Conservation (phyloP, 257 asterid species). For the Linaria vulgaris region DNA sequence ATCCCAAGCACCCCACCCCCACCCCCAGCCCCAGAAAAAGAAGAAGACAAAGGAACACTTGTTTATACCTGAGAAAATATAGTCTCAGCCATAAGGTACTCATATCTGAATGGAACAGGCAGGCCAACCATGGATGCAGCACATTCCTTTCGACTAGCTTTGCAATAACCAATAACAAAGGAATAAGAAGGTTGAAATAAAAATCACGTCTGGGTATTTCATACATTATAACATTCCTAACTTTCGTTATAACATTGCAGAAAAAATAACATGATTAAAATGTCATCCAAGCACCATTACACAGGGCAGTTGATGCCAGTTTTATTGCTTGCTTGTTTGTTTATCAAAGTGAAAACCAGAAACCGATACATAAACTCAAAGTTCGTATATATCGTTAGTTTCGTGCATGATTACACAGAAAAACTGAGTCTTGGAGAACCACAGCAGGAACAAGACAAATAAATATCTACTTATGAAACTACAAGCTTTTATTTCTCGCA, state of each 20-base stretch:
- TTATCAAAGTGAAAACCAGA: slow-evolving; percentile 17
- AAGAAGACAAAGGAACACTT: slow-evolving; percentile 1
- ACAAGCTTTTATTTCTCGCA: not conserved
- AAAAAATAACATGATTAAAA: not conserved
- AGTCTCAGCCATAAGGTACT: slow-evolving; percentile 98
- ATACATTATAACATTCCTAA: not conserved
- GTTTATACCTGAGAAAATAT: slow-evolving; percentile 90
- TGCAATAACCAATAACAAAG: slow-evolving; percentile 64
- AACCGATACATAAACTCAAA: not conserved
- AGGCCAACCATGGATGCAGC: slow-evolving; percentile 96
- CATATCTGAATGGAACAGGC: slow-evolving; percentile 94
- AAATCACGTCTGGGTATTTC: not conserved
- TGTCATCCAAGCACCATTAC: slow-evolving; percentile 14
- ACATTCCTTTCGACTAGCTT: slow-evolving; percentile 99
- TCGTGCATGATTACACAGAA: not conserved
- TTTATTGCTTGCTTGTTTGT: slow-evolving; percentile 5
- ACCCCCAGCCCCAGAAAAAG: too few species aligned
- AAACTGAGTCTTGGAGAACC: slow-evolving; percentile 8
- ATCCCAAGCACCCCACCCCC: not conserved
- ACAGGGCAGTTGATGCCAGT: slow-evolving; percentile 19
- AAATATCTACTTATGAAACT: slow-evolving; percentile 7
- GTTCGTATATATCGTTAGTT: not conserved
- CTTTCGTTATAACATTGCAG: too few species aligned
- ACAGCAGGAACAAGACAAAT: slow-evolving; percentile 11
- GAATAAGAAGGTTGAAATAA: slow-evolving; percentile 33